A percentile compares a stretch with the other conserved stretches of the same genome.
These are phyloP conservation scores for Pseudogymnoascus sp. DNA, from an alignment of 2,329 filamentous ascomycete species.

Conservation along the genomic window DNA sequence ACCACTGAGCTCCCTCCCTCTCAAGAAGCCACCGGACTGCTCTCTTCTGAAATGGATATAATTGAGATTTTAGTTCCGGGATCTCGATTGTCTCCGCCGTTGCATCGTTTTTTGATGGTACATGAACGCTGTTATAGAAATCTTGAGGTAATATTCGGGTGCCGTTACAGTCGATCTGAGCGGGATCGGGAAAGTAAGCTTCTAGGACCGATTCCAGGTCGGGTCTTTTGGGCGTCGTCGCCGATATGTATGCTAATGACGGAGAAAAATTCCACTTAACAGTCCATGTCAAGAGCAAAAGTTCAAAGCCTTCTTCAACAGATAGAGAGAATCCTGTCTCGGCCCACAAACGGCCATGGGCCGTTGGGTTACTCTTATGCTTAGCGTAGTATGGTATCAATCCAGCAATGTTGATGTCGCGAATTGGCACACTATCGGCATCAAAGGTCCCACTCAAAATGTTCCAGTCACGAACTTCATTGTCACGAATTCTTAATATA, in stretches of 20 bases:
- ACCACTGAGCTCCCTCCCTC: slow-evolving; percentile 53
- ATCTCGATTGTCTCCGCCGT: slow-evolving; percentile 34
- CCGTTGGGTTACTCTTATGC: slow-evolving; percentile 19
- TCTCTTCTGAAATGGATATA: slow-evolving; percentile 66
- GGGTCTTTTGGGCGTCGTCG: slow-evolving; percentile 15
- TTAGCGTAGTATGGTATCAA: slow-evolving; percentile 19
- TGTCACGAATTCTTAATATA: background rate
- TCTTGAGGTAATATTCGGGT: slow-evolving; percentile 34
- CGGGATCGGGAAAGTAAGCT: slow-evolving; percentile 24
- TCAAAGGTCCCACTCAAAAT: slow-evolving; percentile 19
- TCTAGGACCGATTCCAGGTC: slow-evolving; percentile 23
- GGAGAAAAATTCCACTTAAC: slow-evolving; percentile 27
- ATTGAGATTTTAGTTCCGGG: slow-evolving; percentile 37
- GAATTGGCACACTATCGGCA: slow-evolving; percentile 11
- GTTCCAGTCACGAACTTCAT: background rate
- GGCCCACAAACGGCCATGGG: slow-evolving; percentile 25
- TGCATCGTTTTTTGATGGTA: slow-evolving; percentile 42
- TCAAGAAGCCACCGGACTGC: slow-evolving; percentile 61
- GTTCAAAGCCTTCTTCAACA: slow-evolving; percentile 18
- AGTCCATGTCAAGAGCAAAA: slow-evolving; percentile 21
- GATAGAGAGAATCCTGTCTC: slow-evolving; percentile 21
- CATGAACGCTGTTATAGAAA: slow-evolving; percentile 63
- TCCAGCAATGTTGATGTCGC: slow-evolving; percentile 23
- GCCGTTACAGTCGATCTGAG: slow-evolving; percentile 27
- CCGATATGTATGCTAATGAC: slow-evolving; percentile 19